Conservation (phyloP, 225 moss, liverwort and hornwort species). For the Pleurozium schreberi region DNA sequence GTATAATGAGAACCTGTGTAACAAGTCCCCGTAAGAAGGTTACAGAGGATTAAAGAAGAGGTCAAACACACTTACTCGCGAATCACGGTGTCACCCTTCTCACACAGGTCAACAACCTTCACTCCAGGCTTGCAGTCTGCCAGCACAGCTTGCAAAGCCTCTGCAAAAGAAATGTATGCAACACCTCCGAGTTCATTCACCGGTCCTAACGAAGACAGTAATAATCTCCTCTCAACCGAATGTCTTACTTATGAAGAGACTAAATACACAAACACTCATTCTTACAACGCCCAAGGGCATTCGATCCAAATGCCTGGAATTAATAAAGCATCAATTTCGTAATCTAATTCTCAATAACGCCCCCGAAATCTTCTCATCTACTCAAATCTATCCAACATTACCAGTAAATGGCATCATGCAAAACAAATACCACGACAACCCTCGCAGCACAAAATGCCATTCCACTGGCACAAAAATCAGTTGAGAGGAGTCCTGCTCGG, state of each 20-base stretch:
- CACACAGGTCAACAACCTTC: constrained; percentile 92
- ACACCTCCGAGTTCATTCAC: neutral
- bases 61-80: constrained; percentile 51
- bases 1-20: neutral
- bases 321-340: neutral
- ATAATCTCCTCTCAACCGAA: neutral
- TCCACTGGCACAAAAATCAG: neutral
- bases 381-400: neutral
- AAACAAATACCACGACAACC: neutral
- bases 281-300: neutral
- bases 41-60: neutral
- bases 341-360: neutral
- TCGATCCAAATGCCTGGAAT: no score
- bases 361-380: neutral
- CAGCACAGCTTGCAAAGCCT: constrained; percentile 54
- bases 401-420: neutral
- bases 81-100: constrained; percentile 85
- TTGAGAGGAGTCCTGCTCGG: neutral
- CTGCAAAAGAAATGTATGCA: neutral
- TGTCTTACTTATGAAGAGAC: neutral
- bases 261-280: neutral
- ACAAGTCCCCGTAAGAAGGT: neutral
- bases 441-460: neutral
- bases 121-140: constrained; percentile 71
- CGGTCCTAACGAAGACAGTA: neutral